Base-by-base conservation (phyloP, 202 grass and related monocot species). In the Bolboschoenoplectus hybrid region DNA sequence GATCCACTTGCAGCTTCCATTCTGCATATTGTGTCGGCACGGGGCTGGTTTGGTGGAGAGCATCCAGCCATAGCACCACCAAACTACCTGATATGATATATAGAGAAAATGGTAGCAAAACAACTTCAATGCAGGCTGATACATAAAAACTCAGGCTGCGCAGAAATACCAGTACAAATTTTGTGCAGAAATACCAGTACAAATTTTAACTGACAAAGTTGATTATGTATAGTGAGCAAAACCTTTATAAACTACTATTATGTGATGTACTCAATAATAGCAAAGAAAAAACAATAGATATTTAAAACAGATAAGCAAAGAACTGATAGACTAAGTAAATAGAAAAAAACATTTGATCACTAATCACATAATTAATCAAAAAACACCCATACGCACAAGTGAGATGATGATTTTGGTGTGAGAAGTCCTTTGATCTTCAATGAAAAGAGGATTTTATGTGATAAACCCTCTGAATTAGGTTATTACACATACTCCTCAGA, bases 1-100 rank as follows among this genome's bases (percentile, higher is more conserved):
- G 49, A 38, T 3, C 49, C 73, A 16, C 73, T 76, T 53, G 73
- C 73, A 76, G 73, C 73, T 53, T 76, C 73, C 73, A 76, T 76
- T 36, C 73, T 49, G 49, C 73, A 76, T 76, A 76, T 76, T 0
- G 73, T 76, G 73, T 76, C 73, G 0, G 73, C 73, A 16, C 73
- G 73, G 12, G 73, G 50, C 26, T 76, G 49, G 32, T 76, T 76
- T 76, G 49, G 49, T 36, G 73, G 49, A 76, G 73, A 55, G 73
- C 73, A 76, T 36, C 73, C 73, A 17, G 73, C 73, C 73, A 76
- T 76, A 13, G 47, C 36, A 51, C 73, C 1, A 9, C 73, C 46
- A 53, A 75, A 41, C 20, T 74, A 35, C 72, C 49, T 55, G 47
- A 7, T 35, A 36, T 26, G 9, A 51, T 52, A 75, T 26, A 46